Base-by-base conservation (phyloP, 2,329 filamentous ascomycete species). In the Gremmenia infestans region DNA sequence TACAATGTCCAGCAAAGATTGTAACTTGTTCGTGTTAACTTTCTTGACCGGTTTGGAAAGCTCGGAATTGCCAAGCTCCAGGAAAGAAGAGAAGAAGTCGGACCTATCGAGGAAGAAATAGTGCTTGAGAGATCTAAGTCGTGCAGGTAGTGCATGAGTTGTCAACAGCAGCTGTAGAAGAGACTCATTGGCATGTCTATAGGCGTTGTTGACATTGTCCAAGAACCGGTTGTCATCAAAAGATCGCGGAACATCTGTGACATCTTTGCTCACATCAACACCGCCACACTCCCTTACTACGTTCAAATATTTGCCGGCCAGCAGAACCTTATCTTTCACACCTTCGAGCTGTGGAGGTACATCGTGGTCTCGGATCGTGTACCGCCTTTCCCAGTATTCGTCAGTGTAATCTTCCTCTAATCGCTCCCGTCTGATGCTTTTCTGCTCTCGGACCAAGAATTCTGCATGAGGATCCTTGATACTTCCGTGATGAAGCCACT, bases 41-140 rank as follows among this genome's bases (percentile, higher is more conserved):
- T 81, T 81, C 69, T 91, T 91, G 56, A 92, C 89, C 35, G 89
- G 87, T 70, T 97, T 97, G 66, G 90, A 88, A 56, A 99, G 79
- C 73, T 99, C 94, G 1, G 91, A 92, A 35, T 88, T 81, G 53
- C 91, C 86, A 22, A 99, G 84, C 69, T 99, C 94, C 57, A 99
- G 85, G 72, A 99, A 99, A 73, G 97, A 96, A 2, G 91, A 91
- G 72, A 99, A 97, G 76, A 96, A 99, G 71, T 99, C 94, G 37
- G 94, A 97, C 8, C 92, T 88, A 66, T 99, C 93, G 60, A 99
- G 85, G 78, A 99, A 99, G 77, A 97, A 99, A 76, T 99, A 99
- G 73, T 99, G 94, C 71, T 99, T 99, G 40, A 99, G 78, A 14
- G 93, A 97, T 47, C 88, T 85, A 54, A 99, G 80, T 39, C 94